Base-by-base conservation (phyloP, 352 stramenopile genomes). In the Peronospora farinosa region DNA sequence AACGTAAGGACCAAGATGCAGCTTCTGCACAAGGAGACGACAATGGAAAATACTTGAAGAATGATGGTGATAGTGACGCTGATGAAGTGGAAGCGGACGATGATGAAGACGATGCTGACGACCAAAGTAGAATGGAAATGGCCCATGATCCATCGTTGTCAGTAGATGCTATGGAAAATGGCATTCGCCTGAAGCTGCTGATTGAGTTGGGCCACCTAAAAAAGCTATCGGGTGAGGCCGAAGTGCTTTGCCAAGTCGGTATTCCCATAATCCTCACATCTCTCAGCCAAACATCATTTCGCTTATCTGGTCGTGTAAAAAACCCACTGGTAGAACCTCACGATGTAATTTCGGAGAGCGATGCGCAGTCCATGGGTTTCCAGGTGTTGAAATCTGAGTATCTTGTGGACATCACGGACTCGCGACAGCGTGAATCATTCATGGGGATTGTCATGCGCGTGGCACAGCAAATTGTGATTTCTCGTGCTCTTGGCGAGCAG, bases 361-460 rank as follows among this genome's bases (percentile, higher is more conserved):
- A 87, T 36, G 64, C 70, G 7, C 72, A 85, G 30, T 88, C 77
- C 0, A 67, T 88, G 35, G 78, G 77, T 11, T 88, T 88, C 41
- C 74, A 92, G 51, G 70, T 88, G 4, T 59, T 93, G 21, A 89
- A 89, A 42, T 90, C 78, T 3, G 65, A 88, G 57, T 93, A 93
- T 36, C 45, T 91, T 13, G 80, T 91, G 1, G 81, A 93, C 51
- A 88, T 88, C 25, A 83, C 72, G 10, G 79, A 93, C 43, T 69
- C 76, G 5, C 39, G 47, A 32, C 72, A 90, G 31, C 79, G 79
- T 5, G 76, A 93, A 49, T 88, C 79, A 11, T 84, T 93, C 48
- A 86, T 90, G 67, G 79, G 82, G 2, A 87, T 93, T 36, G 76
- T 91, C 21, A 86, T 91, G 74, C 78, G 82, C 13, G 82, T 91